Evolutionary conservation across 257 asterid species (phyloP).

Genomic region (Linderniella brevidens): DNA sequence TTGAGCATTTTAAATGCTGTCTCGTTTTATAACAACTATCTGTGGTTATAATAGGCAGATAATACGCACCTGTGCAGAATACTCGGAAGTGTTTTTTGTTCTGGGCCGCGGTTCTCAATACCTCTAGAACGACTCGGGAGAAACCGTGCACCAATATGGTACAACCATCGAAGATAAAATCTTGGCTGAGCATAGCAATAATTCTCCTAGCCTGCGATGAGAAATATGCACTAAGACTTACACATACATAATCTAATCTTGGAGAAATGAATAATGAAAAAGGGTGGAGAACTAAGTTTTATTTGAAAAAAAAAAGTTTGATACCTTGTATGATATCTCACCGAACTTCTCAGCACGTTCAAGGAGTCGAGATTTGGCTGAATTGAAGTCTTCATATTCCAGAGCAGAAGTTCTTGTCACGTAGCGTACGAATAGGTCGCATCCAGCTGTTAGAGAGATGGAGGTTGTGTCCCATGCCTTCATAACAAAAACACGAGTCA

Average conservation of each 20-base stretch:
- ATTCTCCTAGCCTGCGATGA: conserved; percentile 55
- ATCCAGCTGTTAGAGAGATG: conserved; percentile 85
- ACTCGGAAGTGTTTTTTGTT: conserved; percentile 59
- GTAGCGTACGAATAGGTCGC: conserved; percentile 82
- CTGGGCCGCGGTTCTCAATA: conserved; percentile 61
- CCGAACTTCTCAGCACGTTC: conserved; percentile 96
- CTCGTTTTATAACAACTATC: too few relatives aligned
- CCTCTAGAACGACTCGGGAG: conserved; percentile 78
- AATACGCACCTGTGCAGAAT: conserved; percentile 58
- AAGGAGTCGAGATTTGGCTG: conserved; percentile 71
- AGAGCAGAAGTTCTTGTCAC: conserved; percentile 86
- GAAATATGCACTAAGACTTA: conserved; percentile 3
- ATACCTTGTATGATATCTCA: conserved; percentile 73
- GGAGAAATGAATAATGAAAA: too few relatives aligned
- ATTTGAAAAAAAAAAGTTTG: too few relatives aligned
- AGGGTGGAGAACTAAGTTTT: too few relatives aligned
- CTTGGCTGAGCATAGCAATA: conserved; percentile 80
- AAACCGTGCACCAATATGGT: conserved; percentile 93
- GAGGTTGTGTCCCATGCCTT: conserved; percentile 97
- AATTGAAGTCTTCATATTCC: conserved; percentile 71
- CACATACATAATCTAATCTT: too few relatives aligned
- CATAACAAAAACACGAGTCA: conserved; percentile 8
- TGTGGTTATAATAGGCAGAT: background rate
- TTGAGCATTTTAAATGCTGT: too few relatives aligned
- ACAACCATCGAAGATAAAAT: conserved; percentile 80